phyloP scores from a whole-genome alignment of 139 green algal genomes.

The Chlamydomonas incerta region DNA sequence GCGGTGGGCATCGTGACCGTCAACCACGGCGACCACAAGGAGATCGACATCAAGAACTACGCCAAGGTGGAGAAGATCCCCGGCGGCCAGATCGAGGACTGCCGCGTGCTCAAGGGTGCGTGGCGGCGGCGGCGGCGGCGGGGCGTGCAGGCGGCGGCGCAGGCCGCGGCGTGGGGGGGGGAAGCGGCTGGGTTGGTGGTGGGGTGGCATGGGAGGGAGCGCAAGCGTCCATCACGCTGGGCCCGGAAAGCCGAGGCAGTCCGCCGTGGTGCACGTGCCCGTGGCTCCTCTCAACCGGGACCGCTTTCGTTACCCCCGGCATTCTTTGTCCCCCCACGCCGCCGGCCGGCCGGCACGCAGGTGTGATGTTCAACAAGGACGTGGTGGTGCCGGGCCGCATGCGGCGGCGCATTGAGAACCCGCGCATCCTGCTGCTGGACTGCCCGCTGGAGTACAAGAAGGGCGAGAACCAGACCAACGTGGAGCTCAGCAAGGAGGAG shows the following conservation, averaged over 20 bases:
- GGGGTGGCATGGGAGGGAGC: too few species aligned
- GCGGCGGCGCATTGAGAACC: constrained; percentile 92
- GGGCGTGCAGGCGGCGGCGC: too few species aligned
- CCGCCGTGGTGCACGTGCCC: too few species aligned
- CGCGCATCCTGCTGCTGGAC: constrained; percentile 97
- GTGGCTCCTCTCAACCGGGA: too few species aligned
- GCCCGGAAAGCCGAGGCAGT: too few species aligned
- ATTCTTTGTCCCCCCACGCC: too few species aligned
- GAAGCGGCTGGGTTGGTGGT: too few species aligned
- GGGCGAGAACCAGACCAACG: constrained; percentile 98
- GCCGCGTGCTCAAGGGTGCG: constrained; percentile 64
- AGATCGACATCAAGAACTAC: constrained; percentile 99
- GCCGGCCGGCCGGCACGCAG: constrained; percentile 30
- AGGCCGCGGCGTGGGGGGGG: too few species aligned
- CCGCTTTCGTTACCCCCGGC: too few species aligned
- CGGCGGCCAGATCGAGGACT: constrained; percentile 87
- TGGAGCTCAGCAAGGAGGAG: constrained; percentile 97
- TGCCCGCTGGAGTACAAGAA: constrained; percentile 99
- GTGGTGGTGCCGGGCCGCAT: constrained; percentile 96
- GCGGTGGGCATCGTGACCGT: constrained; percentile 87
- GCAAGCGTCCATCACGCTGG: too few species aligned
- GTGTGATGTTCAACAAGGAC: constrained; percentile 99
- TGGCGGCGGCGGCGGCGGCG: not conserved
- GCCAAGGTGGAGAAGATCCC: constrained; percentile 99
- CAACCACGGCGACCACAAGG: constrained; percentile 68